These are phyloP conservation scores for Pleurotus eryngii DNA, from an alignment of 768 basidiomycete genomes.

Conservation along the genomic window DNA sequence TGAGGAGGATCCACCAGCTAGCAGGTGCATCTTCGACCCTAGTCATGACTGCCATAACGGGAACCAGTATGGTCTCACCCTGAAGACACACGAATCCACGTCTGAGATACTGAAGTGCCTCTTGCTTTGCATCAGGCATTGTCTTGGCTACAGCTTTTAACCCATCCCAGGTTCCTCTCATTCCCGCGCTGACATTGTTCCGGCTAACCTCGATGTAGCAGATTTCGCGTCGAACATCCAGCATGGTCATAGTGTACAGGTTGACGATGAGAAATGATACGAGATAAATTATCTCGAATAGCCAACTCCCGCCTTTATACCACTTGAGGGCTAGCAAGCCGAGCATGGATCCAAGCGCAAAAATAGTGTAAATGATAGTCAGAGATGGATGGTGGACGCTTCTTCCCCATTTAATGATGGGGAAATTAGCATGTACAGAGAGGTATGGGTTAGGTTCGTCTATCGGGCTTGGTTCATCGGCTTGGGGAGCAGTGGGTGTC, in stretches of 20 bases:
- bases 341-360: background rate
- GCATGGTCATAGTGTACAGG: conserved; percentile 4
- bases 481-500: background rate
- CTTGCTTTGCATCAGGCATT: conserved; percentile 1
- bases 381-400: conserved; percentile 6
- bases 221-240: conserved; percentile 1
- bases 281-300: conserved; percentile 2
- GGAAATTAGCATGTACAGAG: conserved; percentile 2
- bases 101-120: background rate
- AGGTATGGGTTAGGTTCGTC: conserved; percentile 2
- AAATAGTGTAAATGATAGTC: conserved; percentile 1
- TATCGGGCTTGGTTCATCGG: background rate
- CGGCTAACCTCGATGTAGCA: conserved; percentile 3
- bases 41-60: conserved; percentile 1
- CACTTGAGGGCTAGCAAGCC: background rate
- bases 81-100: background rate
- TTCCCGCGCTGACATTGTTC: background rate
- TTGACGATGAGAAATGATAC: background rate
- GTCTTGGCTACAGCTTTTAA: background rate
- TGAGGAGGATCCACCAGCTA: conserved; percentile 6
- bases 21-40: conserved; percentile 1
- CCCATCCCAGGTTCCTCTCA: background rate
- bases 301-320: conserved; percentile 2
- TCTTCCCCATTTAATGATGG: conserved; percentile 4
- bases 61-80: background rate